These are phyloP conservation scores for Verbascum thapsus DNA, from an alignment of 257 asterid genomes.

Conservation along the genomic window DNA sequence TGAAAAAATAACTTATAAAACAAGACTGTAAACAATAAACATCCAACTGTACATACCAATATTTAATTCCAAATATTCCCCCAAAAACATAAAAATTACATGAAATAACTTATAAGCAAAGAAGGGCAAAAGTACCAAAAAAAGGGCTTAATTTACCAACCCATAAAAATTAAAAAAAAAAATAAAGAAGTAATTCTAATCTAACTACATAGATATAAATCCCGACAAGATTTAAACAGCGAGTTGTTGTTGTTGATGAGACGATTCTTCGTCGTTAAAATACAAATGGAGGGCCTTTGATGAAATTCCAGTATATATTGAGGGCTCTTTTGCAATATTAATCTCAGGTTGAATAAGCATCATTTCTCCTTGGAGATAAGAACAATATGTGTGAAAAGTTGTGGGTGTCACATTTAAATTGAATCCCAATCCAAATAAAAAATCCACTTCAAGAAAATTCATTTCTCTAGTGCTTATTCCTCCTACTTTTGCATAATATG, in stretches of 20 bases:
- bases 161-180: neutral
- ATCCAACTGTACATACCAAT: constrained; percentile 47
- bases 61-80: constrained; percentile 32
- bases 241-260: constrained; percentile 64
- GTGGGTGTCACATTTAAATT: constrained; percentile 84
- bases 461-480: constrained; percentile 94
- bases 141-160: constrained; percentile 14
- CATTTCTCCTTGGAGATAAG: constrained; percentile 79
- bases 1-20: neutral
- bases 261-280: constrained; percentile 76
- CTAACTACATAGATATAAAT: constrained; percentile 38
- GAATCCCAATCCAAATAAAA: constrained; percentile 85
- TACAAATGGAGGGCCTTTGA: constrained; percentile 51
- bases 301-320: constrained; percentile 46
- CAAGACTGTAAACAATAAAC: constrained; percentile 32
- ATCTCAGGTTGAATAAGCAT: constrained; percentile 52
- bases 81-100: constrained; percentile 31
- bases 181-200: constrained; percentile 28
- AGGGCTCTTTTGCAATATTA: constrained; percentile 41
- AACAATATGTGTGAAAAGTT: constrained; percentile 66
- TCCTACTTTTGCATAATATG: constrained; percentile 94
- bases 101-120: constrained; percentile 30
- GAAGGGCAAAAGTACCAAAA: constrained; percentile 33
- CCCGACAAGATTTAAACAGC: constrained; percentile 50
- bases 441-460: constrained; percentile 94